Conservation (phyloP, 2,329 filamentous ascomycete species). For the Ophiostoma perfectum region DNA sequence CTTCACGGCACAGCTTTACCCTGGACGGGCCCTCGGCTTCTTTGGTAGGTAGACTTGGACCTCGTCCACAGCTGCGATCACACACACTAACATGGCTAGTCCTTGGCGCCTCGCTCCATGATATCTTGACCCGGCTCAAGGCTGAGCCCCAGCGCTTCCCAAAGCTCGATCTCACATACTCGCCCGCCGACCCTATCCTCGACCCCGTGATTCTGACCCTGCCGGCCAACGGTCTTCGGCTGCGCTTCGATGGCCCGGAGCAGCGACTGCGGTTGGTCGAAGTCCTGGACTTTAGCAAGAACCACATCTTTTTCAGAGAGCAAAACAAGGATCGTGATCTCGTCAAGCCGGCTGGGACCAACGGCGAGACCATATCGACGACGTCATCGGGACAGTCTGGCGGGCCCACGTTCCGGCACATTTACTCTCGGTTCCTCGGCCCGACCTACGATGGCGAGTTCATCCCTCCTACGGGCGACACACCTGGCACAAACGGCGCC, state of each 20-base stretch:
- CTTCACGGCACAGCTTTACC: constrained; percentile 58
- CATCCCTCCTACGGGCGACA: constrained; percentile 50
- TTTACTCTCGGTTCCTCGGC: constrained; percentile 90
- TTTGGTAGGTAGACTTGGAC: constrained; percentile 36
- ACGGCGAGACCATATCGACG: constrained; percentile 22
- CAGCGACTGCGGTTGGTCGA: constrained; percentile 89
- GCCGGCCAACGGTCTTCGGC: constrained; percentile 76
- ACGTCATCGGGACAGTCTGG: not conserved
- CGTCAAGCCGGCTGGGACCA: constrained; percentile 51
- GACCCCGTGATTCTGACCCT: constrained; percentile 71
- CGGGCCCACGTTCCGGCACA: constrained; percentile 77
- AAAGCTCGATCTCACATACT: constrained; percentile 76
- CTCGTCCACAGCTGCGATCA: not conserved
- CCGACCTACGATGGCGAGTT: constrained; percentile 94
- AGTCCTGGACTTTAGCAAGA: constrained; percentile 82
- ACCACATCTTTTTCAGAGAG: constrained; percentile 73
- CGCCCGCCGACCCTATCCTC: constrained; percentile 65
- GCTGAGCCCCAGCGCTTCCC: constrained; percentile 78
- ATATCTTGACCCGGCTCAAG: constrained; percentile 81
- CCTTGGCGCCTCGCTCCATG: constrained; percentile 85
- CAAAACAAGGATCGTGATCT: constrained; percentile 63
- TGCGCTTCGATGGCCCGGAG: constrained; percentile 90
- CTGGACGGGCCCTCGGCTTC: constrained; percentile 61
- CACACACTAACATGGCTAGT: constrained; percentile 44
- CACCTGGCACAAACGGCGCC: constrained; percentile 46